These are phyloP conservation scores for Dimocarpus longan DNA, from an alignment of 345 rosid species.

Conservation along the genomic window DNA sequence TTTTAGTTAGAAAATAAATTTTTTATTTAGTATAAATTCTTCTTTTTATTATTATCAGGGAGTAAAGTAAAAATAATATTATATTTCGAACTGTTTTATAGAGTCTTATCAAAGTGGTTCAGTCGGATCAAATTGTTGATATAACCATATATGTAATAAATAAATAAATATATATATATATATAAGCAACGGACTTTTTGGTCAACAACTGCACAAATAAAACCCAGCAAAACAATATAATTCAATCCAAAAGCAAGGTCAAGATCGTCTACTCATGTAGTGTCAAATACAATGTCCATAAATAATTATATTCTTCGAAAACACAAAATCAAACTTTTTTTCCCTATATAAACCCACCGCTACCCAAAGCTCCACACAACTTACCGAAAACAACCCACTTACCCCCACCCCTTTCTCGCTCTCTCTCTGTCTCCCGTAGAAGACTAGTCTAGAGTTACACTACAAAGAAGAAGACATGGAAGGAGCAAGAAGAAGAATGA, in stretches of 20 bases:
- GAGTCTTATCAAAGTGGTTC: no score
- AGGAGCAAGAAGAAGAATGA: constrained; percentile 30
- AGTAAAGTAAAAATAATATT: no score
- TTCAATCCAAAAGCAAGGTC: constrained; percentile 19
- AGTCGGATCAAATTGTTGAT: no score
- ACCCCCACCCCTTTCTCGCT: not conserved
- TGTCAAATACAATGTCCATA: constrained; percentile 2
- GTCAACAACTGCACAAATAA: not conserved
- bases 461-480: constrained; percentile 34
- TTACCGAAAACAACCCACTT: not conserved
- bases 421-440: not conserved
- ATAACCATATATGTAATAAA: no score
- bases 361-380: not conserved
- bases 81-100: no score
- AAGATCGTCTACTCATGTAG: constrained; percentile 29
- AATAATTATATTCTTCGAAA: no score
- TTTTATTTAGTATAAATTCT: no score
- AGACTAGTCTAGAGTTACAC: no score
- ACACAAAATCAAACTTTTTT: no score
- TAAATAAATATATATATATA: no score
- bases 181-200: not conserved
- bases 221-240: not conserved
- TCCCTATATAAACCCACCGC: constrained; percentile 8
- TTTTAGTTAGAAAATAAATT: no score
- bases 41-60: no score